These are phyloP conservation scores for Alternaria novae-zelandiae DNA, from an alignment of 2,329 filamentous ascomycete genomes.

Conservation along the genomic window DNA sequence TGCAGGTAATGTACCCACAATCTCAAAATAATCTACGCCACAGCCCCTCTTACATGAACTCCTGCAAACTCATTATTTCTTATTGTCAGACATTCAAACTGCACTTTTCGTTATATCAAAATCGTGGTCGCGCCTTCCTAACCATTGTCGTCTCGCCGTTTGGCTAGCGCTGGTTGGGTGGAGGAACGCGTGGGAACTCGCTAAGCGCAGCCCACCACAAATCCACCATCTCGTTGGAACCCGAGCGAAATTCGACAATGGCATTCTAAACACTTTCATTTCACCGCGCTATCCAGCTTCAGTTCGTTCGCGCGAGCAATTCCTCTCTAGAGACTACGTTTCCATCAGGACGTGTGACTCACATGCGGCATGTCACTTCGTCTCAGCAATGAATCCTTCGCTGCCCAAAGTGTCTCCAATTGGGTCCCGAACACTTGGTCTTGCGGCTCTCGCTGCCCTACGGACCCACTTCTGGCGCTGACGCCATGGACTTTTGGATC, in stretches of 20 bases:
- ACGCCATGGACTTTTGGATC: slow-evolving; percentile 18
- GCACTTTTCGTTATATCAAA: not conserved
- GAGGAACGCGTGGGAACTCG: slow-evolving; percentile 30
- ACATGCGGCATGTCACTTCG: slow-evolving; percentile 16
- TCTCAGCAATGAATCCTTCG: slow-evolving; percentile 19
- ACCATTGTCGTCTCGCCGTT: slow-evolving; percentile 12
- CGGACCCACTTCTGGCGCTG: slow-evolving; percentile 31
- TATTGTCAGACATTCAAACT: not conserved
- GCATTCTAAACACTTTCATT: not conserved
- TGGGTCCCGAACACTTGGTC: slow-evolving; percentile 28
- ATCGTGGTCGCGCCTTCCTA: not conserved
- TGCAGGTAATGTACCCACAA: not conserved
- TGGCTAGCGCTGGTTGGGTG: slow-evolving; percentile 20
- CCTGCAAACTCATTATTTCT: not conserved
- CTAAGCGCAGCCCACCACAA: slow-evolving; percentile 21
- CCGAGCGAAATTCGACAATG: slow-evolving; percentile 2
- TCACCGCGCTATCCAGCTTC: slow-evolving; percentile 16
- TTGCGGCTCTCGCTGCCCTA: slow-evolving; percentile 37
- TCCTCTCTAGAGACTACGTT: slow-evolving; percentile 16
- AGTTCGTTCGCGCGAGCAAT: not conserved
- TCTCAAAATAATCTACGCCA: not conserved
- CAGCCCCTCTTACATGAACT: not conserved
- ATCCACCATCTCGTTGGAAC: not conserved
- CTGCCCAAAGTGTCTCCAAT: slow-evolving; percentile 32
- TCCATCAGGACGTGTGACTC: slow-evolving; percentile 27